Conservation (phyloP, 441 rosid species). For the Arabidopsis hybrid region DNA sequence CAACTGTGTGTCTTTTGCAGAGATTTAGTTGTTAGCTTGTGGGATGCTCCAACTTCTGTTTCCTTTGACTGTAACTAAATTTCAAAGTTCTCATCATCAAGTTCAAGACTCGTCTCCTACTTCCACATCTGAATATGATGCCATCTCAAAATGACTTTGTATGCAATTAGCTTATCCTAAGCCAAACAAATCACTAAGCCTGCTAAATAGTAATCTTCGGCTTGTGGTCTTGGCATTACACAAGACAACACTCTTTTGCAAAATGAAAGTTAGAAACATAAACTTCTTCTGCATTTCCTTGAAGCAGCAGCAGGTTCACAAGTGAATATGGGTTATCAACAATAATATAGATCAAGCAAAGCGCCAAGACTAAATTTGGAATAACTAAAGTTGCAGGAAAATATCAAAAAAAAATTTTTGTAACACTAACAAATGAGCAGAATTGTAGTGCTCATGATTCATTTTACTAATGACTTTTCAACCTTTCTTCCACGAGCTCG, state of each 20-base stretch:
- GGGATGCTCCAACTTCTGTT: no score
- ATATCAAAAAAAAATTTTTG: background rate
- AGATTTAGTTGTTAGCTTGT: background rate
- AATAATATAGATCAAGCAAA: background rate
- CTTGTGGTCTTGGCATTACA: background rate
- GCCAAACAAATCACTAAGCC: no score
- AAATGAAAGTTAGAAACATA: background rate
- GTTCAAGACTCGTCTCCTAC: no score
- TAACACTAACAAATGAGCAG: background rate
- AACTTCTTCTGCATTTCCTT: background rate
- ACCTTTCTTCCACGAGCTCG: conserved; percentile 83
- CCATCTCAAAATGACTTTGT: no score
- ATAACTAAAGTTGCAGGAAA: background rate
- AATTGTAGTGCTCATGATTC: background rate
- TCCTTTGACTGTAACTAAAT: no score
- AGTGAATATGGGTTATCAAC: background rate
- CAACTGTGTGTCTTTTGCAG: conserved; percentile 5
- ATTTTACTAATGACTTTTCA: conserved; percentile 39
- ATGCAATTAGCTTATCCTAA: no score
- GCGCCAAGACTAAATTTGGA: background rate
- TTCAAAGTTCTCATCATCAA: no score
- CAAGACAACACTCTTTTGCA: background rate
- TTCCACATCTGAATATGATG: no score
- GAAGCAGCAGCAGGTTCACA: background rate
- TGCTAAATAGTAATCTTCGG: background rate